These are phyloP conservation scores for Russula foetens DNA, from an alignment of 768 basidiomycete genomes.

Conservation along the genomic window DNA sequence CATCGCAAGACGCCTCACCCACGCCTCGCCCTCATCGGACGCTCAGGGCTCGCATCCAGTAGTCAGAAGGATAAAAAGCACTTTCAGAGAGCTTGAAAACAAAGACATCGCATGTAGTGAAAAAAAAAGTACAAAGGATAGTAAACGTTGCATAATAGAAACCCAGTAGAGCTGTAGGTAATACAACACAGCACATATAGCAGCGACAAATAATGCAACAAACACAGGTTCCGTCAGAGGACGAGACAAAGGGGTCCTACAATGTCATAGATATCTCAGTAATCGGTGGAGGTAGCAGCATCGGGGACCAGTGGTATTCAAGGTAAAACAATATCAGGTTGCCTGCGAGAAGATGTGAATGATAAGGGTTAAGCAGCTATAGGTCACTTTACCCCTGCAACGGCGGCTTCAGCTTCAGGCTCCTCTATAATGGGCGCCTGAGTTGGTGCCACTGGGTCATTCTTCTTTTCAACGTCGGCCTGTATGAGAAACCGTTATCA, in stretches of 20 bases:
- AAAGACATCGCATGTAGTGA: neutral
- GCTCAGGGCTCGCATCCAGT: neutral
- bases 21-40: neutral
- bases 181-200: conserved; percentile 19
- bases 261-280: conserved; percentile 17
- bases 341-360: conserved; percentile 5
- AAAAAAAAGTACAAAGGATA: conserved; percentile 9
- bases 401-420: conserved; percentile 17
- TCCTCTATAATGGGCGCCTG: conserved; percentile 19
- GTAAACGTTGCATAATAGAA: conserved; percentile 15
- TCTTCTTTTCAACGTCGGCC: conserved; percentile 17
- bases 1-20: neutral
- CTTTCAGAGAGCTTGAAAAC: neutral
- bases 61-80: neutral
- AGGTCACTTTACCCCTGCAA: neutral
- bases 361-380: neutral
- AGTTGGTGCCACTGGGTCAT: conserved; percentile 2
- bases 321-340: conserved; percentile 2
- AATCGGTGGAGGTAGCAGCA: neutral
- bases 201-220: conserved; percentile 16
- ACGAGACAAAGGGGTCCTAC: conserved; percentile 14
- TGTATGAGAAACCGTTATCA: neutral
- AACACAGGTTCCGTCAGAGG: conserved; percentile 11
- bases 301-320: conserved; percentile 7
- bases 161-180: conserved; percentile 18